Base-by-base conservation (phyloP, 805 yeast species). In the Saccharomycopsis fibuligera region DNA sequence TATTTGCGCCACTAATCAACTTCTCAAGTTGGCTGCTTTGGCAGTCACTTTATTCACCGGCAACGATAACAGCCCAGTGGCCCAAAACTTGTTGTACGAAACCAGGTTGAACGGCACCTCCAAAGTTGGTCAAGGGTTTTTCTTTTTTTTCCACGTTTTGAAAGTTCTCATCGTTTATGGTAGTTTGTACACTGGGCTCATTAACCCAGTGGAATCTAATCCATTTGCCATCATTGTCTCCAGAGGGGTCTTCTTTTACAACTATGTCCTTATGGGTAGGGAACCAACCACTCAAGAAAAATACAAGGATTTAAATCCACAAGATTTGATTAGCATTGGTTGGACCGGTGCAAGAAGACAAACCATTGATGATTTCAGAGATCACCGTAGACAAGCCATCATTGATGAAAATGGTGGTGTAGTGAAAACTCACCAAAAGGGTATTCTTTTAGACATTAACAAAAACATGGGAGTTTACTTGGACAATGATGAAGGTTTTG, bases 321-420 rank as follows among this genome's bases (percentile, higher is more conserved):
- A 63, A 22, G 70, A 75, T 50, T 73, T 90, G 57, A 56, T 79
- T 30, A 65, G 66, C 3, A 68, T 90, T 56, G 98, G 98, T 43
- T 93, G 98, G 98, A 88, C 96, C n/a, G 96, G 96, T 47, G 75
- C 93, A 22, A 83, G 81, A 64, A 81, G 81, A 57, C 83, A 83
- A 12, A 74, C 82, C 19, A 68, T 78, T 24, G 83, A 78, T 35
- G 88, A 79, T 54, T 91, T 83, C 73, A 77, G 76, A 59, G 83
- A 80, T 53, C 72, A 68, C 58, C 83, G 79, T 72, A 79, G 91
- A 59, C 78, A 81, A 44, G 68, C 66, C 57, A 74, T 75, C 59
- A 77, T 85, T 61, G 75, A 79, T 56, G 72, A 76, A 58, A 76
- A 71, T 56, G 96, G 96, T 50, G 86, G 88, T 22, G 70, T 86